Evolutionary conservation across 345 rosid species (phyloP).

Genomic region (Camelina hispida): DNA sequence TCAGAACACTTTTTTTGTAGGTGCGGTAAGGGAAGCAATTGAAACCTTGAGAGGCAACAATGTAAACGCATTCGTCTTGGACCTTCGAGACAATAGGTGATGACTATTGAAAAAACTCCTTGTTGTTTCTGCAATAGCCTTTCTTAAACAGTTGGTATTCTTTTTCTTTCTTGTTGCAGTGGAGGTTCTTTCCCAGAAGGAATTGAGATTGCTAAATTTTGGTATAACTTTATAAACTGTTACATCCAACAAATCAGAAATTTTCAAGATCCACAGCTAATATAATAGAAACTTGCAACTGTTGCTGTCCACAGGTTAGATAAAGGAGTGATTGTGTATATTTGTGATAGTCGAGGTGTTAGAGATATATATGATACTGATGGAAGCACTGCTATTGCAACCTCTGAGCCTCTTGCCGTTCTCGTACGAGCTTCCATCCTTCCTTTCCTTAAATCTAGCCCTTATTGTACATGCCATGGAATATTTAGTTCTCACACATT

Average conservation of each 20-base stretch:
- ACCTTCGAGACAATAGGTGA: conserved; percentile 98
- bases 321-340: conserved; percentile 93
- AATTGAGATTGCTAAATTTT: conserved; percentile 89
- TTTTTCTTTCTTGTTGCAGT: conserved; percentile 55
- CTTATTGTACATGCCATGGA: background rate
- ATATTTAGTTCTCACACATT: conserved; percentile 7
- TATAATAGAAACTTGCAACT: background rate
- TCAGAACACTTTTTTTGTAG: conserved; percentile 42
- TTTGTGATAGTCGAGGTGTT: conserved; percentile 84
- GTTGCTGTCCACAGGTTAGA: conserved; percentile 69
- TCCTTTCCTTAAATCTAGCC: background rate
- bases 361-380: conserved; percentile 92
- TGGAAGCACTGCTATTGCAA: conserved; percentile 76
- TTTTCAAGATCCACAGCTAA: background rate
- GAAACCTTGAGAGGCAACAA: conserved; percentile 64
- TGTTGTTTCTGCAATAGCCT: conserved; percentile 33
- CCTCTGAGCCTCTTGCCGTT: conserved; percentile 84
- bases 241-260: background rate
- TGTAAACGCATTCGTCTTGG: conserved; percentile 82
- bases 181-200: conserved; percentile 99
- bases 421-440: conserved; percentile 53
- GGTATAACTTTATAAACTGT: conserved; percentile 47
- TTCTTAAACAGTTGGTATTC: conserved; percentile 47
- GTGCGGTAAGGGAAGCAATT: conserved; percentile 86
- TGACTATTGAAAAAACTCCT: conserved; percentile 31